Evolutionary conservation across 495 filamentous ascomycete genomes (phyloP), one percentile per base, ranked within the genome.

Genomic region (Bathelium albidoporum): DNA sequence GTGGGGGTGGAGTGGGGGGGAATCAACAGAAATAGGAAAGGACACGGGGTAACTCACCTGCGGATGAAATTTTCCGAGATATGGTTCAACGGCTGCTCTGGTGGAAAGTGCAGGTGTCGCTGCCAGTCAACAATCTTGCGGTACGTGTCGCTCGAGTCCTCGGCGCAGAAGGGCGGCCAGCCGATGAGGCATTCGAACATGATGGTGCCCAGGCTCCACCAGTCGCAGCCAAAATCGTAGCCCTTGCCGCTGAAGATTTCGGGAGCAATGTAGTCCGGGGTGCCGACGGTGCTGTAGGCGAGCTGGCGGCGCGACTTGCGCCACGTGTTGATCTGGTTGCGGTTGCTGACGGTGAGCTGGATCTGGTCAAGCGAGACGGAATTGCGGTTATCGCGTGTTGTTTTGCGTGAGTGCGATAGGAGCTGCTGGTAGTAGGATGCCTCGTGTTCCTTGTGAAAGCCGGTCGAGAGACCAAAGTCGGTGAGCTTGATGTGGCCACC

Each of bases 111-210:
- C 1, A 99, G 81, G 55, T 91, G 89, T 63, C 95, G 87, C 32
- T 88, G 85, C 94, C 94, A 99, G 78, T 97, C 95, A 66, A 99
- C 90, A 69, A 99, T 99, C 82, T 99, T 99, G 53, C 92, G 88
- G 76, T 99, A 99, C 2, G 94, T 97, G 70, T 99, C 94, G 71
- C 92, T 91, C 41, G 89, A 87, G 70, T 97, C 95, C 74, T 97
- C 94, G 29, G 93, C 94, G 70, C 94, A 99, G 85, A 99, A 99
- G 4, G 94, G 94, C 60, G 94, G 94, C 94, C 94, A 99, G 62
- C 94, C 94, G 64, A 99, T 91, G 58, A 97, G 83, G 78, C 94
- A 99, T 74, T 99, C 94, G 69, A 97, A 99, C 94, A 97, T 99
- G 77, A 99, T 99, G 34, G 94, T 97, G 63, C 94, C 94, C 32